phyloP scores from a whole-genome alignment of 352 stramenopile species.

The Phytophthora chlamydospora region DNA sequence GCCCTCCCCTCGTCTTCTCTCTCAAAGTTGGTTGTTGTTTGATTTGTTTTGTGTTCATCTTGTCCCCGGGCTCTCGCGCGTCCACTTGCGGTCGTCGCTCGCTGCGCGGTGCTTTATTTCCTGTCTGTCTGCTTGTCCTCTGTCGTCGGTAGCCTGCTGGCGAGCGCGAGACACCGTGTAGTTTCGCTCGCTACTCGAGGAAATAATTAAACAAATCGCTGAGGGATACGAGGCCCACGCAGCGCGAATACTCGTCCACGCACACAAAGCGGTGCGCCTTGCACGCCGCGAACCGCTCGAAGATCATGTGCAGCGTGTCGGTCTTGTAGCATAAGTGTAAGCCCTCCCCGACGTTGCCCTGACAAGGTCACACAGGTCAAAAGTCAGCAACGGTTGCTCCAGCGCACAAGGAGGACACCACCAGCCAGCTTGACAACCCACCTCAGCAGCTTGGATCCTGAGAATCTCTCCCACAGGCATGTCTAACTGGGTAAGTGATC shows the following conservation, averaged over 20 bases:
- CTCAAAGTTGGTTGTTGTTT: constrained; percentile 40
- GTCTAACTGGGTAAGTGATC: constrained; percentile 89
- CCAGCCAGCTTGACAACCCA: constrained; percentile 22
- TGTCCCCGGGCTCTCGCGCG: constrained; percentile 18
- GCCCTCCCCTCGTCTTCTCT: constrained; percentile 17
- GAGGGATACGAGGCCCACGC: constrained; percentile 85
- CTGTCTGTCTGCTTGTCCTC: constrained; percentile 14
- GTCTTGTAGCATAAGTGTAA: constrained; percentile 89
- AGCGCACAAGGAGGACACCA: background rate
- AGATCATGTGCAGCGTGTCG: constrained; percentile 91
- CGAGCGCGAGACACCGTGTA: constrained; percentile 21
- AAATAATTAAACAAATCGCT: constrained; percentile 94
- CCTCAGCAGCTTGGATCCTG: constrained; percentile 85
- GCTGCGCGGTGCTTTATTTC: constrained; percentile 33
- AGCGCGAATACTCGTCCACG: constrained; percentile 84
- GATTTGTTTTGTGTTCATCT: constrained; percentile 40
- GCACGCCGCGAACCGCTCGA: constrained; percentile 85
- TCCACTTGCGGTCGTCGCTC: constrained; percentile 18
- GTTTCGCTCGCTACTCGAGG: constrained; percentile 65
- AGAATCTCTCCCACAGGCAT: constrained; percentile 89
- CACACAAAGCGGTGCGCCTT: constrained; percentile 89
- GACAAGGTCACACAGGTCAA: constrained; percentile 8
- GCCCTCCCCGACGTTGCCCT: constrained; percentile 83
- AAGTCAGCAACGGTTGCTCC: constrained; percentile 3
- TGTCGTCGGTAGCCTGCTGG: constrained; percentile 17